A percentile compares a stretch with the other conserved stretches of the same genome.
phyloP scores from a whole-genome alignment of 768 basidiomycete genomes.

The Hygrocybe punicea region DNA sequence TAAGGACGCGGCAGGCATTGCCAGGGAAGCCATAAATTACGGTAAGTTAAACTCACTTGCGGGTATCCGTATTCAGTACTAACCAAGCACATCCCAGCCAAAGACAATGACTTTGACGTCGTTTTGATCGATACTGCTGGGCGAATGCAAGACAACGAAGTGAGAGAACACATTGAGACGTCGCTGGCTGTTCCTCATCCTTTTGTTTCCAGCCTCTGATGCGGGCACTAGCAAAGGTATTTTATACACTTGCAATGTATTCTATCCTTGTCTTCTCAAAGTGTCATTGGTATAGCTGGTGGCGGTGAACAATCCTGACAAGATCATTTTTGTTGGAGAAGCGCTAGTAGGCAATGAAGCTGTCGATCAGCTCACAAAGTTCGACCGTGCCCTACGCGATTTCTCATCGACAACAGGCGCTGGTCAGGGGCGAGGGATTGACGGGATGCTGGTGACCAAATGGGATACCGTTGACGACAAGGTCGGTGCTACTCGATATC shows the following conservation, averaged over 20 bases:
- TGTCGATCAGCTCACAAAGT: conserved; percentile 95
- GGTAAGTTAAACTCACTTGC: conserved; percentile 47
- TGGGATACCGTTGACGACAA: conserved; percentile 99
- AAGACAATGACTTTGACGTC: conserved; percentile 90
- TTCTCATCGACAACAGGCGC: conserved; percentile 73
- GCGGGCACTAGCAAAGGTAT: conserved; percentile 93
- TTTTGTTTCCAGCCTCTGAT: conserved; percentile 71
- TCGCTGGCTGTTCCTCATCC: neutral
- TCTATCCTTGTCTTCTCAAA: neutral
- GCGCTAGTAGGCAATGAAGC: conserved; percentile 98
- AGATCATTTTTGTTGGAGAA: conserved; percentile 97
- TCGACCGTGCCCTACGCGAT: conserved; percentile 89
- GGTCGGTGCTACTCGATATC: conserved; percentile 38
- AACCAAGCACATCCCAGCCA: conserved; percentile 46
- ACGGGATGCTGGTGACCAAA: conserved; percentile 97
- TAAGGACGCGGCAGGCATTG: conserved; percentile 98
- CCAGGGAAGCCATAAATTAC: conserved; percentile 88
- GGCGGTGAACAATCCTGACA: conserved; percentile 90
- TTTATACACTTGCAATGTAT: neutral
- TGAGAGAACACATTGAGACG: conserved; percentile 27
- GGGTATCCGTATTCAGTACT: conserved; percentile 3
- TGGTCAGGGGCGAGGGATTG: conserved; percentile 84
- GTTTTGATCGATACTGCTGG: conserved; percentile 98
- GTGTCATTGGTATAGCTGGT: conserved; percentile 60
- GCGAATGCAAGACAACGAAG: conserved; percentile 99